phyloP scores from a whole-genome alignment of 805 yeast species.

The Lipomyces chichibuensis region DNA sequence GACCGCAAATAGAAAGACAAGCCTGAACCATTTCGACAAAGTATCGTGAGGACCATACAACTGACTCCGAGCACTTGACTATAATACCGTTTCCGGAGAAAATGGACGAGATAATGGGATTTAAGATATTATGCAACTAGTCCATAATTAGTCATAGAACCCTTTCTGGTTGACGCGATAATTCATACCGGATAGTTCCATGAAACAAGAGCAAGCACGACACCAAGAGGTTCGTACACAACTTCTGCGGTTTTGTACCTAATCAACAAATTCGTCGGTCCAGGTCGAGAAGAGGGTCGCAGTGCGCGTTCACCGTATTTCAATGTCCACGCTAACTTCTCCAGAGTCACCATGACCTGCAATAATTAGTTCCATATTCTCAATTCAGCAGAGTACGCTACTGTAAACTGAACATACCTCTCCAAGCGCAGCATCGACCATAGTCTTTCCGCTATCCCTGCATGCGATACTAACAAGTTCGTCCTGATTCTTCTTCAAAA shows the following conservation, averaged over 20 bases:
- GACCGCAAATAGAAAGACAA: constrained; percentile 72
- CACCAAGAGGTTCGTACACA: constrained; percentile 88
- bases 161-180: not conserved
- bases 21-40: constrained; percentile 71
- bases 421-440: constrained; percentile 87
- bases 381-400: not conserved
- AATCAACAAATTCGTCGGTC: constrained; percentile 83
- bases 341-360: constrained; percentile 91
- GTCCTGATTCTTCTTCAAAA: constrained; percentile 78
- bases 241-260: constrained; percentile 88
- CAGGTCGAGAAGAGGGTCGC: constrained; percentile 74
- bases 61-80: constrained; percentile 94
- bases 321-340: constrained; percentile 87
- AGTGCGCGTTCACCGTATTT: constrained; percentile 77
- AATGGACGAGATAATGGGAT: constrained; percentile 86
- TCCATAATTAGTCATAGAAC: not conserved
- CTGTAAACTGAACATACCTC: constrained; percentile 19
- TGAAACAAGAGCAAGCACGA: constrained; percentile 85
- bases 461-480: constrained; percentile 90
- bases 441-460: constrained; percentile 94
- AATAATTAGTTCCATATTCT: not conserved
- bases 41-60: constrained; percentile 88
- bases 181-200: constrained; percentile 83
- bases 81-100: constrained; percentile 92
- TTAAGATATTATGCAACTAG: constrained; percentile 81